Evolutionary conservation across 169 alveolate species (phyloP).

Genomic region (Plasmodium cynomolgi): DNA sequence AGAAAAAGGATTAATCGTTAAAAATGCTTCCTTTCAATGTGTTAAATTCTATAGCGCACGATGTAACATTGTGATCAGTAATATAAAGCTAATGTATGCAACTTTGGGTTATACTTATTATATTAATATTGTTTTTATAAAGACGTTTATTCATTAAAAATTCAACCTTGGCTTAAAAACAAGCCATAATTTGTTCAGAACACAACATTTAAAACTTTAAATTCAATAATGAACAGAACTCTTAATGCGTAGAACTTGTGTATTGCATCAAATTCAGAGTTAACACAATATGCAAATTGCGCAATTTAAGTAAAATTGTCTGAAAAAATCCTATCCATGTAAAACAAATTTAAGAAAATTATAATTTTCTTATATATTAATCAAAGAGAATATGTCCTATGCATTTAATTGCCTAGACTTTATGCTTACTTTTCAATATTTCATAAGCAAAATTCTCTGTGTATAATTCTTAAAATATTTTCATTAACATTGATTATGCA

Average conservation of each 20-base stretch:
- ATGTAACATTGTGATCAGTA: not conserved
- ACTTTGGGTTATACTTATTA: not conserved
- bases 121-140: not conserved
- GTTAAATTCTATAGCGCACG: not conserved
- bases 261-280: not conserved
- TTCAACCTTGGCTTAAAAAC: not conserved
- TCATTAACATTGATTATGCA: not conserved
- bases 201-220: not conserved
- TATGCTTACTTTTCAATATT: constrained; percentile 1
- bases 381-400: not conserved
- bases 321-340: not conserved
- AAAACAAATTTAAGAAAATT: constrained; percentile 1
- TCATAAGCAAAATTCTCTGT: not conserved
- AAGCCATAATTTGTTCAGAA: not conserved
- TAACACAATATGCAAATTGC: not conserved
- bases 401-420: not conserved
- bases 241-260: not conserved
- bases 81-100: not conserved
- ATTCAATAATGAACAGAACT: not conserved
- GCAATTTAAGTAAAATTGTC: constrained; percentile 1
- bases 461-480: not conserved
- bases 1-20: not conserved
- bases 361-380: constrained; percentile 1
- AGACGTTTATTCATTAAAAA: not conserved
- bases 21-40: not conserved